Evolutionary conservation across 306 rosid species (phyloP), one percentile per base, ranked within the genome.

Genomic region (Citrullus mucosospermus): DNA sequence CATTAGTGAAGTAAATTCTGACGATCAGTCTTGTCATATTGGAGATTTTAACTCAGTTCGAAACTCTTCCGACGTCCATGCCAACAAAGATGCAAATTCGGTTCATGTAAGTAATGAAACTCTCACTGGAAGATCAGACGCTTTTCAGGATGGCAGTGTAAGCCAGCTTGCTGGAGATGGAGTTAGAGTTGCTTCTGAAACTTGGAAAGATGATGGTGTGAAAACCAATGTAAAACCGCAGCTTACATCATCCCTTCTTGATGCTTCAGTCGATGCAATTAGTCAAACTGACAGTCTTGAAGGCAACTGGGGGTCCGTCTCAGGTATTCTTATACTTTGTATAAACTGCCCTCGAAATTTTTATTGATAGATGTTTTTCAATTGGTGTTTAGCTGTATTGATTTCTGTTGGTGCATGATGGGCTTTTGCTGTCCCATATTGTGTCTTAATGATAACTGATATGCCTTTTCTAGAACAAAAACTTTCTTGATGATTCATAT

Each of bases 221-320:
- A 59, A 82, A 78, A 62, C 80, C 59, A 32, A 78, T 81, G 81
- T 46, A 46, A 81, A 84, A 80, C 83, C 77, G 41, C 85, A 71
- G 81, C 75, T 30, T 77, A 81, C 77, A 68, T 76, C 82, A 17
- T 80, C 91, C 17, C 80, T 84, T 25, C 25, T 85, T 66, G 97
- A 89, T 83, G 82, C 84, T 78, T 87, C 93, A 50, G 85, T 87
- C 80, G 88, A 88, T 72, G 83, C 89, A 1, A 32, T 85, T 81
- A 92, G 97, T 88, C 88, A 61, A 83, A 79, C 90, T 51, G 96
- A 92, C 76, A 92, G 97, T 85, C 80, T 92, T 82, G 96, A 92
- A 43, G 93, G 92, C 76, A 85, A 91, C 78, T 91, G 97, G 96
- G 97, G 98, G 41, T 92, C 97, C 80, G 87, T 90, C 73, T 91